A percentile compares a stretch with the other conserved stretches of the same genome.
Conservation (phyloP, 306 rosid genomes). For the Hippophae tibetana region DNA sequence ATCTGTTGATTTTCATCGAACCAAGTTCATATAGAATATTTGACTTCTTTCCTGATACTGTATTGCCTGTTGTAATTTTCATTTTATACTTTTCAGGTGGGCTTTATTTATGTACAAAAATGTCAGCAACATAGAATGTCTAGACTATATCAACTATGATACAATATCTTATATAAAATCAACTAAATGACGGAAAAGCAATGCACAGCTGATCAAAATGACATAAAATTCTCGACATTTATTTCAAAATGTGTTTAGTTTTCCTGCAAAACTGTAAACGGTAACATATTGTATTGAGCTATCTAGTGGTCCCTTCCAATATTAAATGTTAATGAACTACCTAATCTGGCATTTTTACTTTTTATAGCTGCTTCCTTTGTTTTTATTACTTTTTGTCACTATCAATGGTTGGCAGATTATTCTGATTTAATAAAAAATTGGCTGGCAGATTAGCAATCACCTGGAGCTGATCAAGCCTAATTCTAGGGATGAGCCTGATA, state of each 20-base stretch:
- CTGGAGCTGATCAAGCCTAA: slow-evolving; percentile 88
- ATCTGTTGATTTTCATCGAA: no score
- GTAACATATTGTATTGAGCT: background rate
- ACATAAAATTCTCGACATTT: no score
- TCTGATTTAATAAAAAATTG: background rate
- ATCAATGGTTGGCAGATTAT: no score
- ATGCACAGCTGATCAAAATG: no score
- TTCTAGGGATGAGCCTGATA: slow-evolving; percentile 68
- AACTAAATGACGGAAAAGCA: no score
- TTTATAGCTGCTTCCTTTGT: background rate
- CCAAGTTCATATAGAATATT: background rate
- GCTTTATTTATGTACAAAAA: no score
- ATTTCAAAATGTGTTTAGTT: no score
- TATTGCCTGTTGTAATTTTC: background rate
- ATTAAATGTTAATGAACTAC: background rate
- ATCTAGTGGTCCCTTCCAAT: background rate
- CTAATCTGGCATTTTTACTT: background rate
- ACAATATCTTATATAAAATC: no score
- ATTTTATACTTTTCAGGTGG: no score
- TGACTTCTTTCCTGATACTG: background rate
- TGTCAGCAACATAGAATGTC: no score
- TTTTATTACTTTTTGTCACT: slow-evolving; percentile 10
- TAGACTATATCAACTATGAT: no score
- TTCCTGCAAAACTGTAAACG: no score
- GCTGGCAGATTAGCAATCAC: slow-evolving; percentile 75